Base-by-base conservation (phyloP, 768 basidiomycete genomes). In the Boletus fagicola region DNA sequence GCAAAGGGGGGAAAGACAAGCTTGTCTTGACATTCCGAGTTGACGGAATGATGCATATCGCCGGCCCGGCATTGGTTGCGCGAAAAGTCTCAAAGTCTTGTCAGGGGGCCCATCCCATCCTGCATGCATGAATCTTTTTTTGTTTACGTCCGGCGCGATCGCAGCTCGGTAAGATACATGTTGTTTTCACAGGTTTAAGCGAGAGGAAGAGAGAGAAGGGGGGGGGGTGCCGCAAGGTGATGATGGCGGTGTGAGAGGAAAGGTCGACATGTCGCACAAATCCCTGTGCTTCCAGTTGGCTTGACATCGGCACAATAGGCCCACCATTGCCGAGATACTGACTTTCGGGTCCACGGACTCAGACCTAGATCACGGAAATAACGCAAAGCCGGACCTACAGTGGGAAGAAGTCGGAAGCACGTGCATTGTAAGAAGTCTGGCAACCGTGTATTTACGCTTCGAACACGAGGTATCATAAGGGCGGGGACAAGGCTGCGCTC, bases 381-480 rank as follows among this genome's bases (percentile, higher is more conserved):
- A 33, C 12, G 44, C 35, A 11, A 22, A 20, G 4, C 5, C 9
- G 44, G 57, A 15, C 33, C 18, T 56, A 36, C 24, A 10, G 57
- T 49, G 55, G 54, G 46, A 36, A 48, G 51, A 57, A 46, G 51
- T 24, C 12, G 20, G 36, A 46, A 44, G 42, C 39, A 40, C 39
- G 39, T 40, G 39, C 10, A 40, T 18, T 4, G 38, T 4, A 18
- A 18, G 33, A 35, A 30, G 30, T 28, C 28, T 28, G 28, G 28
- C 28, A 28, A 28, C 28, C 28, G 28, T 30, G 30, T 8, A n/a
- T 8, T 28, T 9, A 9, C 31, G 11, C 31, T 33, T 33, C 31
- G 31, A 12, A 33, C 31, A 33, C 31, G 31, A 11, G 31, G 31
- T 7, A 28, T 28, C 28, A 28, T 4, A 1, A 28, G 28, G 35